Evolutionary conservation across 1,139 yeast genomes (phyloP), one percentile per base, ranked within the genome.

Genomic region (Lodderomyces beijingensis): DNA sequence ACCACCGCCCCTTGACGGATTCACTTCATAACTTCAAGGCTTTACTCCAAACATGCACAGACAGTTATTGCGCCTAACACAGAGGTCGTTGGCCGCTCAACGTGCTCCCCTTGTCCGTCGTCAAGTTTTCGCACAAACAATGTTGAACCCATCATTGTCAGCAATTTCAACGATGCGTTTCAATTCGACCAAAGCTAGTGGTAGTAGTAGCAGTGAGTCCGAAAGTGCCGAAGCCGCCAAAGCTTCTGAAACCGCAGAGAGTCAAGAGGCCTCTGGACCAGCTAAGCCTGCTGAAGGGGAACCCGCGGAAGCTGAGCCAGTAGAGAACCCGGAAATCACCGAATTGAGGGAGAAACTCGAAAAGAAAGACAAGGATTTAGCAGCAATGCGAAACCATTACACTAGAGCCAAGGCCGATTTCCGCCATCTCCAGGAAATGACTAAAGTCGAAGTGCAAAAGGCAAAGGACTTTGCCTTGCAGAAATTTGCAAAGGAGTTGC

Each of bases 381-480:
- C 88, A 18, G 85, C 81, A 48, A 66, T 84, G 67, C 87, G 86
- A 62, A 93, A 87, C 59, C 79, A 80, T 49, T 81, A 84, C 53
- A 72, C 87, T 40, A 77, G 95, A 50, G 77, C 95, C 19, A 73
- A 87, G 36, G 96, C 96, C 16, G 96, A 89, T 57, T 89, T 87
- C 79, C 80, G 95, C 52, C 87, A 85, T 64, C 70, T 89, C 49
- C 96, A 89, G 67, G 93, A 85, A 51, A 79, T 91, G 30, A 87
- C 96, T 43, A 83, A 83, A 62, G 75, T 85, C 46, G 96, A 89
- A 56, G 69, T 86, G 32, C 81, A 83, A 59, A 85, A 85, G 63
- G 89, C 96, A 30, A 82, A 74, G 56, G 95, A 86, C 55, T 89
- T 80, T 63, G 96, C 96, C 1, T 70, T 89, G 46, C 95, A 88